These are phyloP conservation scores for Chrysosphaeria jannelii DNA, from an alignment of 2,329 filamentous ascomycete species.

Conservation along the genomic window DNA sequence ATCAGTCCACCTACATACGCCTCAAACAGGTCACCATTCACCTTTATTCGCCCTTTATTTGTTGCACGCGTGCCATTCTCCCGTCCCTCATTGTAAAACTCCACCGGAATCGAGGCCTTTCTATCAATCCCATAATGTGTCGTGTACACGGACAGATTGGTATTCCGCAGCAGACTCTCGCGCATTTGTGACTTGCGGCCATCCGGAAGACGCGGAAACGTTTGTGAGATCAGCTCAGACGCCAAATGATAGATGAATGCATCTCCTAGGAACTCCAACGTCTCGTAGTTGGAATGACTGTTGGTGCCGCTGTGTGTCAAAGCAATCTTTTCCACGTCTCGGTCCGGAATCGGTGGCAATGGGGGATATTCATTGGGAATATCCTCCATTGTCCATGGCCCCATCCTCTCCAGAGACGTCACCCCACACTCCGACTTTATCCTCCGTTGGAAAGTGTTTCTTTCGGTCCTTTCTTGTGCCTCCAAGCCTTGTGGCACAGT, in stretches of 20 bases:
- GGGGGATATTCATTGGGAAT: slow-evolving; percentile 19
- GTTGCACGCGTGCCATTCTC: slow-evolving; percentile 11
- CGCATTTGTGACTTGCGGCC: slow-evolving; percentile 48
- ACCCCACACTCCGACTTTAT: not conserved
- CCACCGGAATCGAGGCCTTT: slow-evolving; percentile 23
- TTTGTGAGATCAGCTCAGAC: slow-evolving; percentile 39
- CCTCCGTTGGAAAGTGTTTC: too few relatives aligned
- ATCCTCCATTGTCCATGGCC: slow-evolving; percentile 16
- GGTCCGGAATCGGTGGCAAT: slow-evolving; percentile 29
- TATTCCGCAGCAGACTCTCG: slow-evolving; percentile 54
- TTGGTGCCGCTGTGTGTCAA: slow-evolving; percentile 30
- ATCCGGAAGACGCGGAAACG: slow-evolving; percentile 30
- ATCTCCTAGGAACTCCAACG: slow-evolving; percentile 70
- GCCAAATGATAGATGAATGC: slow-evolving; percentile 47
- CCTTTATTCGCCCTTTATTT: slow-evolving; percentile 31
- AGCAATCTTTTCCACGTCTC: slow-evolving; percentile 25
- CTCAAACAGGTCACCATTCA: slow-evolving; percentile 68
- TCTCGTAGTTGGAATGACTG: slow-evolving; percentile 34
- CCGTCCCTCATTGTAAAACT: slow-evolving; percentile 11
- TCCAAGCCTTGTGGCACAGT: too few relatives aligned
- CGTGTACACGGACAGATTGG: slow-evolving; percentile 41
- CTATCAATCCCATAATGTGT: slow-evolving; percentile 38
- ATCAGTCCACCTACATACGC: slow-evolving; percentile 63
- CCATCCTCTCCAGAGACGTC: slow-evolving; percentile 4
- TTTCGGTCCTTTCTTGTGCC: too few relatives aligned